Conservation (phyloP, 768 basidiomycete genomes). For the Polyporus arcularius region DNA sequence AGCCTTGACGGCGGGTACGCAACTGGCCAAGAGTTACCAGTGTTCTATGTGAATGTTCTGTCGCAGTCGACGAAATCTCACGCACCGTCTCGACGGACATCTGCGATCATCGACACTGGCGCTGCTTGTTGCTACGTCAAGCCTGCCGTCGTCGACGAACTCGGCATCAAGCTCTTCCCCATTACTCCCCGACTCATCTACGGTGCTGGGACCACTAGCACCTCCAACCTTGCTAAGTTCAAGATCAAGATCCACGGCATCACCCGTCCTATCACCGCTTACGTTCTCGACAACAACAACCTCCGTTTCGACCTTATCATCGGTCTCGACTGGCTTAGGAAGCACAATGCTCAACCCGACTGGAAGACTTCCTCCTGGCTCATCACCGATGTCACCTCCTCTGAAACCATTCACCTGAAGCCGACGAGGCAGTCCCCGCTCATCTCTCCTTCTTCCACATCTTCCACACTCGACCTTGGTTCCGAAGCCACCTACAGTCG, state of each 20-base stretch:
- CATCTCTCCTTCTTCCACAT: not conserved
- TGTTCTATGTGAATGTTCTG: not conserved
- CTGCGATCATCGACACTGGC: constrained; percentile 8
- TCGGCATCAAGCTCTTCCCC: not conserved
- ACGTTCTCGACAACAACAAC: not conserved
- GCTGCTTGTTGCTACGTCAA: constrained; percentile 3
- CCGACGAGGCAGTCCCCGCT: not conserved
- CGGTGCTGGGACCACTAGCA: not conserved
- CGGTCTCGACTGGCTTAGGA: constrained; percentile 3
- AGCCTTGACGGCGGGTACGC: not conserved
- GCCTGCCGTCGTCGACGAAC: not conserved
- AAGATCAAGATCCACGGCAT: constrained; percentile 2
- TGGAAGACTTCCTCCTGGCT: constrained; percentile 3
- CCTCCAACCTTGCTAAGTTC: not conserved
- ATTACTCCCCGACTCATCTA: not conserved
- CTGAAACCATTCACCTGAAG: not conserved
- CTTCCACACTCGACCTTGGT: not conserved
- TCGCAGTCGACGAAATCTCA: not conserved
- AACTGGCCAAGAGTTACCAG: too few relatives aligned
- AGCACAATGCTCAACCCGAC: constrained; percentile 5
- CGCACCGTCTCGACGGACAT: not conserved
- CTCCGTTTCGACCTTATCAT: constrained; percentile 5
- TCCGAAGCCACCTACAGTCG: not conserved
- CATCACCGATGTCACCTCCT: not conserved
- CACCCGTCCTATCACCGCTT: not conserved